Evolutionary conservation across 2,329 filamentous ascomycete species (phyloP).

Genomic region (Fusarium domesticum): DNA sequence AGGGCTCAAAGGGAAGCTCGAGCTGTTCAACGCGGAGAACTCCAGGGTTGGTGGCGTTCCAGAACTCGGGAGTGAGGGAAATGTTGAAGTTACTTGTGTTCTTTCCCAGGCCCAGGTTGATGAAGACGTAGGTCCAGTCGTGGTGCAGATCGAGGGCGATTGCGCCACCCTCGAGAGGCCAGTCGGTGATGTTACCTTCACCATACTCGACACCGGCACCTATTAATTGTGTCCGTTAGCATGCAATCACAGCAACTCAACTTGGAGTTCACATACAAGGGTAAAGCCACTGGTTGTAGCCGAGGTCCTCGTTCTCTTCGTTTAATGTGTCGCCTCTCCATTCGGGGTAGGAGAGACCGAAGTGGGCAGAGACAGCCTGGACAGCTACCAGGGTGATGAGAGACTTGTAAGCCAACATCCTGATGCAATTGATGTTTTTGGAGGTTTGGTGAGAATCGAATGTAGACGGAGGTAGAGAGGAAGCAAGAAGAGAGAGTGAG

Average conservation of each 20-base stretch:
- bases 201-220: constrained; percentile 48
- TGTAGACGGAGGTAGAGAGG: neutral
- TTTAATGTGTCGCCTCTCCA: constrained; percentile 50
- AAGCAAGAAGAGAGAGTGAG: neutral
- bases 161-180: constrained; percentile 50
- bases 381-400: constrained; percentile 36
- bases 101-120: constrained; percentile 51
- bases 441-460: neutral
- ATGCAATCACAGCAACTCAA: neutral
- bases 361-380: constrained; percentile 46
- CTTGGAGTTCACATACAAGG: constrained; percentile 43
- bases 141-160: constrained; percentile 51
- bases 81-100: constrained; percentile 65
- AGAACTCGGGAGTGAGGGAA: constrained; percentile 58
- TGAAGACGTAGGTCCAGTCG: constrained; percentile 50
- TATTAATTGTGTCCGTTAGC: constrained; percentile 23
- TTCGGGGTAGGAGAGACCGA: constrained; percentile 44
- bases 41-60: constrained; percentile 58
- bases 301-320: constrained; percentile 31
- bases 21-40: constrained; percentile 64
- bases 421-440: neutral
- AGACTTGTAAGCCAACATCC: constrained; percentile 33
- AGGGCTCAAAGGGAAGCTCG: constrained; percentile 50
- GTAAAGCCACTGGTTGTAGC: constrained; percentile 48
- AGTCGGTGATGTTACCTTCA: constrained; percentile 48